Evolutionary conservation across 2,329 filamentous ascomycete genomes (phyloP).

Genomic region (Ilyonectria mors-panacis): DNA sequence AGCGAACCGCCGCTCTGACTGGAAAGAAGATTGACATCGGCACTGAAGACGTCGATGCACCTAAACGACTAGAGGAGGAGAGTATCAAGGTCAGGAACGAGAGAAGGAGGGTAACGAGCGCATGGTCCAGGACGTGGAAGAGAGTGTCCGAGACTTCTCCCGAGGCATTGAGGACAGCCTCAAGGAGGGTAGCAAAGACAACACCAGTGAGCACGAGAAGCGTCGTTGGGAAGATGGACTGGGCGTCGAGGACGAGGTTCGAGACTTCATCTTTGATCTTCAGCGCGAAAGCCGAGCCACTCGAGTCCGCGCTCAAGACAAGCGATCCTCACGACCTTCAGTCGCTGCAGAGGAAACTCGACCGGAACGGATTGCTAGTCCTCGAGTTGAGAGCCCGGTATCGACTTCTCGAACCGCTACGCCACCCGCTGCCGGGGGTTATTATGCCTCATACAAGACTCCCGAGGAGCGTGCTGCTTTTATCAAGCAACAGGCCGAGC

Average conservation of each 20-base stretch:
- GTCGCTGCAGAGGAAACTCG: conserved; percentile 61
- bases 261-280: conserved; percentile 97
- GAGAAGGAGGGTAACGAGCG: conserved; percentile 94
- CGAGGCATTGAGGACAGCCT: conserved; percentile 88
- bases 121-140: conserved; percentile 97
- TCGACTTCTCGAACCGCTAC: conserved; percentile 67
- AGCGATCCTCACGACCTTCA: conserved; percentile 60
- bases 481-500: conserved; percentile 97
- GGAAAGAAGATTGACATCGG: conserved; percentile 81
- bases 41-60: conserved; percentile 82
- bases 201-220: conserved; percentile 88
- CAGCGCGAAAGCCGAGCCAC: conserved; percentile 87
- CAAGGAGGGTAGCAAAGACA: conserved; percentile 83
- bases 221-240: conserved; percentile 96
- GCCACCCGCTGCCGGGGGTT: conserved; percentile 67
- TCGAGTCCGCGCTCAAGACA: conserved; percentile 75
- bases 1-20: conserved; percentile 91
- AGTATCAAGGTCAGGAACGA: conserved; percentile 85
- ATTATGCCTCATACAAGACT: conserved; percentile 88
- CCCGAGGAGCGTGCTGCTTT: conserved; percentile 95
- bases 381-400: conserved; percentile 68
- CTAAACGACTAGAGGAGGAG: conserved; percentile 91
- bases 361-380: conserved; percentile 56
- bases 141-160: conserved; percentile 92
- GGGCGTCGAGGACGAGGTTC: conserved; percentile 95